Percentiles rank a stretch among this genome's conserved stretches.
phyloP scores from a whole-genome alignment of 2,329 filamentous ascomycete genomes.

The Xylariomycetidae sp. region DNA sequence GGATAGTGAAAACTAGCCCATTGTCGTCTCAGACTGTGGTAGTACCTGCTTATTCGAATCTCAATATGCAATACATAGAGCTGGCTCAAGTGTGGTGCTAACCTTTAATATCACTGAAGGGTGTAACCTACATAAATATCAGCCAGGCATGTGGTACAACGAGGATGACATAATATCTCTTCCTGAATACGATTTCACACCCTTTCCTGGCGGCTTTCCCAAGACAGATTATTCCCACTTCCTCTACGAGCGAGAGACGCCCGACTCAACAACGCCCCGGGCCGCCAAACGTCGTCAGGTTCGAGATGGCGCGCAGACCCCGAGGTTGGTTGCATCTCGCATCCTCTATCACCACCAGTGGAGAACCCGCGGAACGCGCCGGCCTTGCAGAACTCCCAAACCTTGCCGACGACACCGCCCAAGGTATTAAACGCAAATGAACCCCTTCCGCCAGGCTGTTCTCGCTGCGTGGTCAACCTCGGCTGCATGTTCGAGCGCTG shows the following conservation, averaged over 20 bases:
- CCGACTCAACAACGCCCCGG: conserved; percentile 40
- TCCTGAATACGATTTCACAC: conserved; percentile 11
- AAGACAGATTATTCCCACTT: conserved; percentile 29
- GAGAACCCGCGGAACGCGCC: conserved; percentile 79
- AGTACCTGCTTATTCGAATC: too few species aligned
- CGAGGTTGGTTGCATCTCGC: too few species aligned
- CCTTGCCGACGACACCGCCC: conserved; percentile 66
- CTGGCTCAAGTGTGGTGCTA: too few species aligned
- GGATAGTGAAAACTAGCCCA: too few species aligned
- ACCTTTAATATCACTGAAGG: too few species aligned
- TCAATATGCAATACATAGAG: too few species aligned
- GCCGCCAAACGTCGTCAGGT: conserved; percentile 52
- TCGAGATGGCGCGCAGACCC: too few species aligned
- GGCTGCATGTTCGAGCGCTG: too few species aligned
- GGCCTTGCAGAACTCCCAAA: conserved; percentile 78
- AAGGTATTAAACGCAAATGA: conserved; percentile 57
- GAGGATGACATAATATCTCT: conserved; percentile 25
- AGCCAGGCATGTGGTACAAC: conserved; percentile 24
- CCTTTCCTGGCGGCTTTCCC: conserved; percentile 27
- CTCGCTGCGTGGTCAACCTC: conserved; percentile 19
- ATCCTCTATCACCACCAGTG: conserved; percentile 74
- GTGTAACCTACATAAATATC: too few species aligned
- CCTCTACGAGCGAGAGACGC: conserved; percentile 26
- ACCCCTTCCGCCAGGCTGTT: conserved; percentile 45
- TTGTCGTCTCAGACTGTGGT: too few species aligned